phyloP scores from a whole-genome alignment of 225 moss, liverwort and hornwort genomes.

The Bryoerythrophyllum caledonicum region DNA sequence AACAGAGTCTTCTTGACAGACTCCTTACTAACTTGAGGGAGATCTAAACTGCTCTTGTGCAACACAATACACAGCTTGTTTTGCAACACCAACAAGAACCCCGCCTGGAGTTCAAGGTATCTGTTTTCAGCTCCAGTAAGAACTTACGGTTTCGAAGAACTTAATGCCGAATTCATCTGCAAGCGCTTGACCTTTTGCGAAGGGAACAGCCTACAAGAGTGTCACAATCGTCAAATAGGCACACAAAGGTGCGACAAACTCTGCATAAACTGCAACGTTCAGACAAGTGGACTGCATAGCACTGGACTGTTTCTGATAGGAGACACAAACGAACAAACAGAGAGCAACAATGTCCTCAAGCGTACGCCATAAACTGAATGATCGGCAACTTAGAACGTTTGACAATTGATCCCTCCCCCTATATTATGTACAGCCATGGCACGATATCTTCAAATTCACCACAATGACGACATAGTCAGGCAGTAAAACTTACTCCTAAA shows the following conservation, averaged over 20 bases:
- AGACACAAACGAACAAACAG: constrained; percentile 17
- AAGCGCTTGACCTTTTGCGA: constrained; percentile 91
- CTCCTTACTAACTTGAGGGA: background rate
- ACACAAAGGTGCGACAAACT: background rate
- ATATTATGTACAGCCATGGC: constrained; percentile 26
- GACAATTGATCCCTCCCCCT: constrained; percentile 26
- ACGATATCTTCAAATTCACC: constrained; percentile 29
- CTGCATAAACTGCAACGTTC: constrained; percentile 14
- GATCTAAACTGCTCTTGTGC: background rate
- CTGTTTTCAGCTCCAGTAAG: constrained; percentile 3
- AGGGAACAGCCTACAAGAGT: constrained; percentile 75
- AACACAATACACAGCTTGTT: background rate
- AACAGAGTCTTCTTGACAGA: background rate
- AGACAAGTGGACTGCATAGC: background rate
- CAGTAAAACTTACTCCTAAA: constrained; percentile 15
- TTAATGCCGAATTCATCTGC: constrained; percentile 97
- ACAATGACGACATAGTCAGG: constrained; percentile 30
- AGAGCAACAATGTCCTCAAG: constrained; percentile 22
- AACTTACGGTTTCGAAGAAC: constrained; percentile 93
- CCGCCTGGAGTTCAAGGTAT: background rate
- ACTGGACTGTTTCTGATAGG: background rate
- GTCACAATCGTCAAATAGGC: constrained; percentile 18
- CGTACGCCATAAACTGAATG: constrained; percentile 25
- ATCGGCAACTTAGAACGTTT: constrained; percentile 3
- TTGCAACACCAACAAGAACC: background rate